Conservation (phyloP, 768 basidiomycete species). For the Krasilnikovozyma curviuscula region DNA sequence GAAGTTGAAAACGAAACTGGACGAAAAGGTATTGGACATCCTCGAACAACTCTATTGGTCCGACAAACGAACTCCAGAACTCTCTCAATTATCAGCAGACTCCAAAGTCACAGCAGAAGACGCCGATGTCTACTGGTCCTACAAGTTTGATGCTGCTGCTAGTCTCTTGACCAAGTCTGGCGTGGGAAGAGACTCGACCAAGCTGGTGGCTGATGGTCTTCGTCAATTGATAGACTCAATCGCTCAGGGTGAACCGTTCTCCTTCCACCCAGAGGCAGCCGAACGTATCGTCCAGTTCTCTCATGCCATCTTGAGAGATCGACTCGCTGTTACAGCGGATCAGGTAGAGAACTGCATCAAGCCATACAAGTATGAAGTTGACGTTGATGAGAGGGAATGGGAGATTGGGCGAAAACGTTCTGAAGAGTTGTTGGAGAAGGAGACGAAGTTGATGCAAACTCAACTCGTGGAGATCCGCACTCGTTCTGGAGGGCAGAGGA, state of each 20-base stretch:
- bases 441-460: slow-evolving; percentile 61
- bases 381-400: slow-evolving; percentile 87
- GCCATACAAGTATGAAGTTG: slow-evolving; percentile 95
- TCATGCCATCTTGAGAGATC: slow-evolving; percentile 77
- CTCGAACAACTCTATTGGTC: slow-evolving; percentile 94
- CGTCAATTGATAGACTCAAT: slow-evolving; percentile 78
- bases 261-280: slow-evolving; percentile 66
- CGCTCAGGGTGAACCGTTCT: slow-evolving; percentile 73
- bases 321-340: slow-evolving; percentile 84
- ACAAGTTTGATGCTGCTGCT: slow-evolving; percentile 87
- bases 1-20: slow-evolving; percentile 78
- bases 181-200: slow-evolving; percentile 79
- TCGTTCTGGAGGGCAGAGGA: slow-evolving; percentile 69
- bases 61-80: slow-evolving; percentile 64
- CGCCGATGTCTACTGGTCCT: slow-evolving; percentile 78
- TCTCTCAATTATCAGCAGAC: slow-evolving; percentile 51
- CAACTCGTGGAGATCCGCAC: slow-evolving; percentile 72
- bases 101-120: slow-evolving; percentile 35
- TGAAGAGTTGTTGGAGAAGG: slow-evolving; percentile 62
- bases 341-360: slow-evolving; percentile 99
- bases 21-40: slow-evolving; percentile 91
- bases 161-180: slow-evolving; percentile 89
- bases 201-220: slow-evolving; percentile 83
- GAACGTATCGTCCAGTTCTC: slow-evolving; percentile 82
- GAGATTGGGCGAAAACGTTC: slow-evolving; percentile 56